Base-by-base conservation (phyloP, 148 eudicot genomes). In the Silene latifolia region DNA sequence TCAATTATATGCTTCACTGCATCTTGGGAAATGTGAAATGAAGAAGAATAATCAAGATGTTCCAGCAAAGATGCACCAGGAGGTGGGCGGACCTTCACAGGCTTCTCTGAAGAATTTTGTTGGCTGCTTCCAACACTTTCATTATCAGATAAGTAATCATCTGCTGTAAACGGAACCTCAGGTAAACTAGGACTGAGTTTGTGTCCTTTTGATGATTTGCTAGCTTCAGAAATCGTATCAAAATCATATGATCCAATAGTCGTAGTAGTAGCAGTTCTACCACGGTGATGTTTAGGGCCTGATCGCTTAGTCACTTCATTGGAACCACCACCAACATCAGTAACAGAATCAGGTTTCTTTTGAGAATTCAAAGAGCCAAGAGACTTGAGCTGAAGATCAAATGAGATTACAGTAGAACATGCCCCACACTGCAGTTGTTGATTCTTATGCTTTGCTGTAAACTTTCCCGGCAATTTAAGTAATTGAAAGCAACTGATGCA, bases 401-500 rank as follows among this genome's bases (percentile, higher is more conserved):
- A 70, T 72, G 82, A 77, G 47, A 82, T 71, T 17, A 76, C 56
- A 14, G 88, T 80, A 47, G 86, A 85, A 71, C 98, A 93, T 15
- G 89, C 87, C 60, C 97, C 97, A 85, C 98, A 93, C 77, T 79
- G 83, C 74, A 91, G 39, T 63, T 73, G 81, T 29, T 69, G 79
- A 18, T 73, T 82, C 79, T 79, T 83, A 47, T 65, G 74, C 70
- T 66, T 62, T 23, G 64, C 67, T 48, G 65, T 56, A 54, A 79
- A 67, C 63, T 87, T 91, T 63, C 70, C 76, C 18, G 94, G 87
- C 67, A 93, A 65, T 80, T 78, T 86, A 81, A 95, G 86, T 82
- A 92, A 80, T 69, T 86, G 89, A 72, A 86, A 92, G 85, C 98
- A 95, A 15, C 74, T 85, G 74, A 63, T 63, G 81, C 98, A 95